phyloP scores from a whole-genome alignment of 139 green algal species.

The Coccomyxa sp. region DNA sequence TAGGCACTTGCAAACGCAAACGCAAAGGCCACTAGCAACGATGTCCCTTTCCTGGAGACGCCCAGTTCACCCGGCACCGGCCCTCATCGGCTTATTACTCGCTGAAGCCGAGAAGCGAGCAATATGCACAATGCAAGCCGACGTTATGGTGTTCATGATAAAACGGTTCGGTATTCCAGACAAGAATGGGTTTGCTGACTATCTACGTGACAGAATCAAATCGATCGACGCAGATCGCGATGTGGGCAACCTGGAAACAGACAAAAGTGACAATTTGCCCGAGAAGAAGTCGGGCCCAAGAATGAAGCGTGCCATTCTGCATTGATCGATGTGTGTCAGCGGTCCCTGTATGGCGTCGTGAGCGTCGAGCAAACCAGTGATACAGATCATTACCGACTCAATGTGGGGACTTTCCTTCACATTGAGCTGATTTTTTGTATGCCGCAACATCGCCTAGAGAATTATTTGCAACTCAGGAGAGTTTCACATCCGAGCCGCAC shows the following conservation, averaged over 20 bases:
- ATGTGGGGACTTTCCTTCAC: neutral
- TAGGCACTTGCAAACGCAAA: neutral
- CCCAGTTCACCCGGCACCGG: neutral
- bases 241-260: neutral
- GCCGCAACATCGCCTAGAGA: neutral
- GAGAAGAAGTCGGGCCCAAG: neutral
- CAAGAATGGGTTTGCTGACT: neutral
- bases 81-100: neutral
- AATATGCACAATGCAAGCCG: slow-evolving; percentile 1
- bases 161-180: neutral
- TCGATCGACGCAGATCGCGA: neutral
- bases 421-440: slow-evolving; percentile 1
- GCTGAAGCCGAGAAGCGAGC: neutral
- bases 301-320: neutral
- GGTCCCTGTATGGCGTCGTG: neutral
- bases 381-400: slow-evolving; percentile 1
- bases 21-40: neutral
- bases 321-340: neutral
- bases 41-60: neutral
- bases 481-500: neutral
- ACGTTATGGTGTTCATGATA: slow-evolving; percentile 1
- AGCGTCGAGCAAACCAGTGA: neutral
- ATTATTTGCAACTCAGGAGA: slow-evolving; percentile 1
- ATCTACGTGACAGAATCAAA: neutral
- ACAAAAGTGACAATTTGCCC: neutral